These are phyloP conservation scores for Elsinoe fawcettii DNA, from an alignment of 2,329 filamentous ascomycete species.

Conservation along the genomic window DNA sequence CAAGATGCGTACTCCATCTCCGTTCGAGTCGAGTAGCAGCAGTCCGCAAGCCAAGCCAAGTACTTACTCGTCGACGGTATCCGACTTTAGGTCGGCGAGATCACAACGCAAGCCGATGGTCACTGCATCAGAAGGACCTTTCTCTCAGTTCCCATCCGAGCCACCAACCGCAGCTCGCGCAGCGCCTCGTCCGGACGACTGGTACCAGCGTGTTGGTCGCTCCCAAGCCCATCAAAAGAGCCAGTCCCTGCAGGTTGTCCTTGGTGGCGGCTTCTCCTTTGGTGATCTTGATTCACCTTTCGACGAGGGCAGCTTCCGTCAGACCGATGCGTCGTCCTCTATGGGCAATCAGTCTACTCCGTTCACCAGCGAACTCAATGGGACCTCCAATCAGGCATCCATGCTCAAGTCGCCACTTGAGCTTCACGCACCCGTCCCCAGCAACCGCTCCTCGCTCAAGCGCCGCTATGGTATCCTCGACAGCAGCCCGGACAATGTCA, in stretches of 20 bases:
- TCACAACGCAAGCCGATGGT: slow-evolving; percentile 23
- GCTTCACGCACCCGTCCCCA: slow-evolving; percentile 44
- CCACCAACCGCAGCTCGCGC: slow-evolving; percentile 25
- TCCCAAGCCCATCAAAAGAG: slow-evolving; percentile 46
- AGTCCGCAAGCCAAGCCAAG: slow-evolving; percentile 10
- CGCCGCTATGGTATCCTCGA: slow-evolving; percentile 50
- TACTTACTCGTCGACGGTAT: slow-evolving; percentile 32
- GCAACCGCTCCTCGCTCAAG: slow-evolving; percentile 47
- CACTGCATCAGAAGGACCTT: slow-evolving; percentile 45
- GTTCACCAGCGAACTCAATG: slow-evolving; percentile 10
- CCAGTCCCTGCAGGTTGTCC: slow-evolving; percentile 41
- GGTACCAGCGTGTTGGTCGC: slow-evolving; percentile 36
- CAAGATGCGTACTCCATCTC: slow-evolving; percentile 53
- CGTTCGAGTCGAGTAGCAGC: slow-evolving; percentile 37
- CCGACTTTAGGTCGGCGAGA: slow-evolving; percentile 40
- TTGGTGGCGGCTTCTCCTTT: slow-evolving; percentile 24
- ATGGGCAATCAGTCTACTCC: background rate
- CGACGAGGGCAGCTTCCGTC: slow-evolving; percentile 22
- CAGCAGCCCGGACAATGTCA: slow-evolving; percentile 35
- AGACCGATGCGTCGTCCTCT: slow-evolving; percentile 10
- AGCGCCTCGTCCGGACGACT: slow-evolving; percentile 30
- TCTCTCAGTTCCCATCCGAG: slow-evolving; percentile 38
- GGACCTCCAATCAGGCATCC: slow-evolving; percentile 18
- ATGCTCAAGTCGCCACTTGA: slow-evolving; percentile 47
- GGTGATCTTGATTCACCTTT: slow-evolving; percentile 39